phyloP scores from a whole-genome alignment of 768 basidiomycete species.

The Daedaleopsis sinensis region DNA sequence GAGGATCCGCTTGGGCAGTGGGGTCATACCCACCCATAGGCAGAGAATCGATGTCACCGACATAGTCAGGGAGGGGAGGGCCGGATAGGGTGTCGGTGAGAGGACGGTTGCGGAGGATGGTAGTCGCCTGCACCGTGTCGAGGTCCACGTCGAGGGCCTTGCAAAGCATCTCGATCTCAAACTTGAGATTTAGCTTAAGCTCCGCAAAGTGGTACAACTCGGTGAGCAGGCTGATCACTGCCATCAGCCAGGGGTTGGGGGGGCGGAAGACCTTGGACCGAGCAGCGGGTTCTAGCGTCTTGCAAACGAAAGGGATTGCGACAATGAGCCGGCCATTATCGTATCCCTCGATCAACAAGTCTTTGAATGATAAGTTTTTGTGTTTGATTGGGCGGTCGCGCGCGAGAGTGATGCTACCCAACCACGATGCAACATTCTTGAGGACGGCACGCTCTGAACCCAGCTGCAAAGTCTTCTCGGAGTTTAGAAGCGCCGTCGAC shows the following conservation, averaged over 20 bases:
- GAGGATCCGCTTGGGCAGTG: constrained; percentile 54
- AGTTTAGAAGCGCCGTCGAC: constrained; percentile 83
- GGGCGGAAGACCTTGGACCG: constrained; percentile 92
- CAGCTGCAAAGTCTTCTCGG: constrained; percentile 86
- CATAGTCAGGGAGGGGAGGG: constrained; percentile 76
- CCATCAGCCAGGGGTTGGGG: constrained; percentile 99
- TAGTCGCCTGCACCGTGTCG: constrained; percentile 81
- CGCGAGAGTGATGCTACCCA: constrained; percentile 91
- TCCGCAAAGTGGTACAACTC: constrained; percentile 99
- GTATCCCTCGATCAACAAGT: constrained; percentile 94
- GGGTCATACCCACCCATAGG: constrained; percentile 75
- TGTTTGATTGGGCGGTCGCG: constrained; percentile 91
- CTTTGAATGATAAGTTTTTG: constrained; percentile 95
- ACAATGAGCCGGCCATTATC: constrained; percentile 90
- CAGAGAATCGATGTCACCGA: constrained; percentile 76
- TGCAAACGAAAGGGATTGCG: constrained; percentile 98
- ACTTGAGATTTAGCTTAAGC: constrained; percentile 94
- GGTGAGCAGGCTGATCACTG: constrained; percentile 85
- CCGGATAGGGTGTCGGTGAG: constrained; percentile 57
- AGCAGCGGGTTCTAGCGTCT: constrained; percentile 88
- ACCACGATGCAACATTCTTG: constrained; percentile 95
- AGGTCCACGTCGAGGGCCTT: constrained; percentile 88
- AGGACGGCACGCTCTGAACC: constrained; percentile 83
- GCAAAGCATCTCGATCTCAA: constrained; percentile 97
- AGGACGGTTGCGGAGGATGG: constrained; percentile 78